These are phyloP conservation scores for baker's yeast (Saccharomyces cerevisiae) DNA, from an alignment of 805 yeast species.

Conservation along the genomic window DNA sequence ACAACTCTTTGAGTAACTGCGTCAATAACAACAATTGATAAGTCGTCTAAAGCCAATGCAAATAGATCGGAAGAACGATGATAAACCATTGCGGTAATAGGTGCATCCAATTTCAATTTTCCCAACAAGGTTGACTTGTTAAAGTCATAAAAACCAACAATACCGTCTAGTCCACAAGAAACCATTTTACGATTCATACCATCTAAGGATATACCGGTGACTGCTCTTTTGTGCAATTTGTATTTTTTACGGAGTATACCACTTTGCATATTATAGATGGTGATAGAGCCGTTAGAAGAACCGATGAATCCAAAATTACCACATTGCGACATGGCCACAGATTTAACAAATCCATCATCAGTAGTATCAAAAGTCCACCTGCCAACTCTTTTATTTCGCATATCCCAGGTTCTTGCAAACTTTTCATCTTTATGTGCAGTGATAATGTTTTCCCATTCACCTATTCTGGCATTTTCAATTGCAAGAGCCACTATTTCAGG, in stretches of 20 bases:
- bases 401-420: constrained; percentile 88
- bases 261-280: constrained; percentile 82
- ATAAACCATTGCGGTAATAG: constrained; percentile 68
- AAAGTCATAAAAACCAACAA: constrained; percentile 81
- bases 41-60: constrained; percentile 80
- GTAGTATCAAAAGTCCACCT: constrained; percentile 58
- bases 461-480: constrained; percentile 64
- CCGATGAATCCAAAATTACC: constrained; percentile 94
- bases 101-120: constrained; percentile 59
- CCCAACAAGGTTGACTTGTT: constrained; percentile 60
- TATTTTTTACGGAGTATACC: constrained; percentile 72
- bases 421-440: constrained; percentile 80
- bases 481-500: constrained; percentile 69
- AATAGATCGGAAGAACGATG: constrained; percentile 78
- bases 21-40: constrained; percentile 77
- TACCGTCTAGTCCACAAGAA: constrained; percentile 81
- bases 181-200: constrained; percentile 86
- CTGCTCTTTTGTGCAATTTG: constrained; percentile 63
- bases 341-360: constrained; percentile 69
- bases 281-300: constrained; percentile 76
- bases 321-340: constrained; percentile 79
- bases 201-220: constrained; percentile 83
- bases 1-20: constrained; percentile 72
- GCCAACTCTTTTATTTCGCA: constrained; percentile 72
- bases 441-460: constrained; percentile 88